A percentile compares a stretch with the other conserved stretches of the same genome.
phyloP scores from a whole-genome alignment of 2,329 filamentous ascomycete genomes.

The Dactylellina leptospora region DNA sequence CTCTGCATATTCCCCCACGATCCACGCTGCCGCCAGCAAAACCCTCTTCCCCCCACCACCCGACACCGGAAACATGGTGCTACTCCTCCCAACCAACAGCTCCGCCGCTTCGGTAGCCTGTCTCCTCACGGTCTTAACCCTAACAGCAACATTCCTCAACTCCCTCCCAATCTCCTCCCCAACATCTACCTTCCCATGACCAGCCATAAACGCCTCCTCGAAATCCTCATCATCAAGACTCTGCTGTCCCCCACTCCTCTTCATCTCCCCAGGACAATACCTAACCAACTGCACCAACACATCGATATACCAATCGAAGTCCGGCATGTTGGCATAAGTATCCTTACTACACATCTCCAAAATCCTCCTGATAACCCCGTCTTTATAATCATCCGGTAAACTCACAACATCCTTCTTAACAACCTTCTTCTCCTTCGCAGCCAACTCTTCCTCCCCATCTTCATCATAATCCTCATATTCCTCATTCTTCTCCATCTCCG shows the following conservation, averaged over 20 bases:
- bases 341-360: constrained; percentile 88
- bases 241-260: constrained; percentile 29
- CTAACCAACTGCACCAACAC: constrained; percentile 85
- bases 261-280: constrained; percentile 66
- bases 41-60: constrained; percentile 69
- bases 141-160: constrained; percentile 87
- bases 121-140: constrained; percentile 82
- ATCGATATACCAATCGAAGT: constrained; percentile 98
- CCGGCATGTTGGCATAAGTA: constrained; percentile 83
- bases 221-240: constrained; percentile 34
- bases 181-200: constrained; percentile 61
- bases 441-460: constrained; percentile 18
- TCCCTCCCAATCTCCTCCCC: constrained; percentile 82
- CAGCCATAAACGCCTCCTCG: constrained; percentile 44
- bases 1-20: constrained; percentile 84
- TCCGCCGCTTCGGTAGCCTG: constrained; percentile 86
- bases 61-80: constrained; percentile 64
- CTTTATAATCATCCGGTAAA: constrained; percentile 84
- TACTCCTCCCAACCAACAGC: constrained; percentile 70
- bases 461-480: constrained; percentile 68
- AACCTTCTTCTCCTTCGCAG: constrained; percentile 59
- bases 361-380: constrained; percentile 82
- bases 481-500: constrained; percentile 63
- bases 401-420: constrained; percentile 64
- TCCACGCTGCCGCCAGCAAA: constrained; percentile 80